phyloP scores from a whole-genome alignment of 371 early-diverging fungal species.

The Actinomortierella ambigua region DNA sequence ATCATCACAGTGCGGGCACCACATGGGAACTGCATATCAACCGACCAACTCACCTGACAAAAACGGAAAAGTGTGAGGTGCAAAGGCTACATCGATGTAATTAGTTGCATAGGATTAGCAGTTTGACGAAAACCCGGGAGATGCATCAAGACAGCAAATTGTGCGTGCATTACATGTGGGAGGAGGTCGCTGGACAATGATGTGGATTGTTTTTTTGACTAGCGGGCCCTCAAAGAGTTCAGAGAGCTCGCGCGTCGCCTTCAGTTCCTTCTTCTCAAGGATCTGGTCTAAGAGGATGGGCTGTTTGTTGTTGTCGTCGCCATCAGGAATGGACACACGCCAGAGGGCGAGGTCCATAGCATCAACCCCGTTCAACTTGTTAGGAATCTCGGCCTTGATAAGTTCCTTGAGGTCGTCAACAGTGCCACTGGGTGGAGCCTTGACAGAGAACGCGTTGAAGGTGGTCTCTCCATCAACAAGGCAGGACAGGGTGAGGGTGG shows the following conservation, averaged over 20 bases:
- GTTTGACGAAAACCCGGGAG: too few species aligned
- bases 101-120: too few species aligned
- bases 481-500: background rate
- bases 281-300: conserved; percentile 2
- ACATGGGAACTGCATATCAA: background rate
- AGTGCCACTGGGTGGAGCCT: background rate
- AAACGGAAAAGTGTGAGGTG: background rate
- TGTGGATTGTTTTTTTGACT: conserved; percentile 5
- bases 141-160: too few species aligned
- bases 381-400: too few species aligned
- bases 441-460: background rate
- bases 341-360: background rate
- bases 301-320: background rate
- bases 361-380: background rate
- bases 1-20: background rate
- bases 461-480: conserved; percentile 3
- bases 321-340: background rate
- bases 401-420: background rate
- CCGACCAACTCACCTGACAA: background rate
- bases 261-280: conserved; percentile 2
- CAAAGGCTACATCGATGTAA: background rate
- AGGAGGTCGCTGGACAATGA: conserved; percentile 10
- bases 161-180: background rate
- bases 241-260: background rate
- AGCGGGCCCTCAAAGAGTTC: background rate